These are phyloP conservation scores for Fusarium camptoceras DNA, from an alignment of 2,329 filamentous ascomycete species.

Conservation along the genomic window DNA sequence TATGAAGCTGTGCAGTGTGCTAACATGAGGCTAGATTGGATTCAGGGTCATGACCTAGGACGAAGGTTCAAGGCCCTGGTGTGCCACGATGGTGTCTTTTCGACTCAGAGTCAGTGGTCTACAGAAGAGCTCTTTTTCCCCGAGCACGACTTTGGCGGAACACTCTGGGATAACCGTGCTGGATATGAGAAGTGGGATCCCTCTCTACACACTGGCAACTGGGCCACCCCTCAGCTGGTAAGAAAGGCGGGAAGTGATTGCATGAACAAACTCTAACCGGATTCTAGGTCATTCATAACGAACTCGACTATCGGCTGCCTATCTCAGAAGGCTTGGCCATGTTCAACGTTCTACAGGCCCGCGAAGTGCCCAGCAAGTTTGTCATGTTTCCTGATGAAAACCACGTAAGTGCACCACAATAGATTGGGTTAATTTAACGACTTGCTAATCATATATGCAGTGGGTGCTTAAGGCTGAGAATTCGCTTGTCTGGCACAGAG, in stretches of 20 bases:
- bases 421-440: not conserved
- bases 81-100: conserved; percentile 88
- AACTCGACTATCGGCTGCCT: conserved; percentile 88
- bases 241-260: conserved; percentile 22
- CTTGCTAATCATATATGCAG: conserved; percentile 49
- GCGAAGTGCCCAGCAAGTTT: conserved; percentile 80
- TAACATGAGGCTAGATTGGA: conserved; percentile 73
- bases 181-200: conserved; percentile 79
- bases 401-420: conserved; percentile 54
- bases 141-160: conserved; percentile 74
- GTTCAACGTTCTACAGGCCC: conserved; percentile 86
- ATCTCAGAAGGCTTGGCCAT: conserved; percentile 86
- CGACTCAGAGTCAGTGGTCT: conserved; percentile 72
- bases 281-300: conserved; percentile 77
- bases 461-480: conserved; percentile 95
- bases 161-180: conserved; percentile 70
- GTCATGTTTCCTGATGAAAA: conserved; percentile 84
- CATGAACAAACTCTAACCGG: not conserved
- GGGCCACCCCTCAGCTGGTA: conserved; percentile 88
- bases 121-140: conserved; percentile 79
- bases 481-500: conserved; percentile 87
- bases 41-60: conserved; percentile 86
- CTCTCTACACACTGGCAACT: conserved; percentile 71
- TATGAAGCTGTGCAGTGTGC: not conserved
- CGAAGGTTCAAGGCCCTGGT: conserved; percentile 89